A percentile compares a stretch with the other conserved stretches of the same genome.
These are phyloP conservation scores for Kodamaea sp. DNA, from an alignment of 1,139 yeast genomes.

Conservation along the genomic window DNA sequence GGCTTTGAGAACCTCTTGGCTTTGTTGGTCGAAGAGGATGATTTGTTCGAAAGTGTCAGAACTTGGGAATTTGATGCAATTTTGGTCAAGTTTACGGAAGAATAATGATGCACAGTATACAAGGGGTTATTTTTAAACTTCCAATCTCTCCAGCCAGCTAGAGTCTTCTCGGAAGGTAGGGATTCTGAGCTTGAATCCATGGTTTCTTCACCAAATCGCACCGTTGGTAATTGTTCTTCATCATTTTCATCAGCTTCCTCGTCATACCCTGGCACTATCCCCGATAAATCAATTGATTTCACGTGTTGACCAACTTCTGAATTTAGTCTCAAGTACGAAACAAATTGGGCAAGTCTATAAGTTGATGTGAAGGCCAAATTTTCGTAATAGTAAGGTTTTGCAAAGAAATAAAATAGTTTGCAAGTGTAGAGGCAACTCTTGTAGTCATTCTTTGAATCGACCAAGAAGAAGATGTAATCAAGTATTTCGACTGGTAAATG, in stretches of 20 bases:
- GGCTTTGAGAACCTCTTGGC: conserved; percentile 25
- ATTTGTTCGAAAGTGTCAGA: conserved; percentile 18
- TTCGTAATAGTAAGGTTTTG: conserved; percentile 56
- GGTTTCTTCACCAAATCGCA: conserved; percentile 4
- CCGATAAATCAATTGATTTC: conserved; percentile 57
- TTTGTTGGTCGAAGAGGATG: conserved; percentile 15
- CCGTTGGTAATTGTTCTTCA: conserved; percentile 6
- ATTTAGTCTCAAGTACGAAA: conserved; percentile 59
- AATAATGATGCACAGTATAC: conserved; percentile 39
- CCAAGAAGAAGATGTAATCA: conserved; percentile 32
- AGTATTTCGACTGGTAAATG: conserved; percentile 39
- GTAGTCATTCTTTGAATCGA: conserved; percentile 29
- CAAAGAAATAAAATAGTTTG: conserved; percentile 49
- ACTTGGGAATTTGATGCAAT: conserved; percentile 27
- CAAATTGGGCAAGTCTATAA: conserved; percentile 76
- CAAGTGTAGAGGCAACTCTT: conserved; percentile 50
- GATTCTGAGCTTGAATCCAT: conserved; percentile 13
- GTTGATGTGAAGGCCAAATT: conserved; percentile 62
- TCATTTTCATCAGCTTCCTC: conserved; percentile 26
- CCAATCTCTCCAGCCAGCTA: conserved; percentile 92
- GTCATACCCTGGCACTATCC: conserved; percentile 48
- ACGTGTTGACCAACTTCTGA: conserved; percentile 59
- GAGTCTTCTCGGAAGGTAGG: conserved; percentile 19
- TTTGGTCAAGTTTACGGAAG: conserved; percentile 24
- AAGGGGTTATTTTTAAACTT: conserved; percentile 70